phyloP scores from a whole-genome alignment of 1,284 basidiomycete species.

The Ustilago trichophora region DNA sequence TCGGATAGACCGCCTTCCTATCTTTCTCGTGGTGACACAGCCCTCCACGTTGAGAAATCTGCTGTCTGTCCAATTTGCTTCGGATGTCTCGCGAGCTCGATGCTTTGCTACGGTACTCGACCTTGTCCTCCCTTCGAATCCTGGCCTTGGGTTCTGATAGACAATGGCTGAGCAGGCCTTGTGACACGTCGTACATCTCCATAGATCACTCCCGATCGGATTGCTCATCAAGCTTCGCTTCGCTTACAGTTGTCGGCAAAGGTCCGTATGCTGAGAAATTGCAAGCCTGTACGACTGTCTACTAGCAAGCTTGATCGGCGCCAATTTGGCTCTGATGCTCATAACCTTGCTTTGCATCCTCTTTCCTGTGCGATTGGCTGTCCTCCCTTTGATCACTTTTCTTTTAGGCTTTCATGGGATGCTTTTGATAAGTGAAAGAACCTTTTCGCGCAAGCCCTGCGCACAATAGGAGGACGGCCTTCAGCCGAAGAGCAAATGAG shows the following conservation, averaged over 20 bases:
- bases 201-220: not conserved
- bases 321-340: conserved; percentile 3
- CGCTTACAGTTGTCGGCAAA: not conserved
- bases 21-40: not conserved
- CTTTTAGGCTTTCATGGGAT: conserved; percentile 4
- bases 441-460: conserved; percentile 4
- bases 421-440: conserved; percentile 14
- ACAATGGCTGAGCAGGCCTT: not conserved
- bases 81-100: not conserved
- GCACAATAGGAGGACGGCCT: too few species aligned
- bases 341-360: conserved; percentile 4
- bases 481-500: conserved; percentile 1
- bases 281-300: not conserved
- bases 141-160: too few species aligned
- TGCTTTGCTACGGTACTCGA: not conserved
- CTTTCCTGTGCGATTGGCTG: conserved; percentile 1
- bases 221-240: not conserved
- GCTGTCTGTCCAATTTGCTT: not conserved
- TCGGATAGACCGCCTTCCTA: not conserved
- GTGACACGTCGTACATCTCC: conserved; percentile 12
- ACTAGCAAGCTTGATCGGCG: not conserved
- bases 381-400: not conserved
- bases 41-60: too few species aligned
- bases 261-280: conserved; percentile 1
- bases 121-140: not conserved